phyloP scores from a whole-genome alignment of 331 rosid genomes.

The Pyracantha coccinea region DNA sequence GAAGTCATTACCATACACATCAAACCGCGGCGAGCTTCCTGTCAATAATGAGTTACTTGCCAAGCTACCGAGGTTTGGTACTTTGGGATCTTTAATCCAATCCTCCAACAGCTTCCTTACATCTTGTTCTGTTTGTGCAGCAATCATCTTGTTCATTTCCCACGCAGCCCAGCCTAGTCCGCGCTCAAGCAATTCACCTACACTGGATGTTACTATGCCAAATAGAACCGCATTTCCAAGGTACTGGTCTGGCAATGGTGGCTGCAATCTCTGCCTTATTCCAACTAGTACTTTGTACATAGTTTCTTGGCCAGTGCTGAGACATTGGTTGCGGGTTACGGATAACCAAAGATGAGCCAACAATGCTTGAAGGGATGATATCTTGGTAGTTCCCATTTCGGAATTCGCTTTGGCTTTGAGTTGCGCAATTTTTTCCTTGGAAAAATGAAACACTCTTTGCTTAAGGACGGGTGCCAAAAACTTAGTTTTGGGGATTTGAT shows the following conservation, averaged over 20 bases:
- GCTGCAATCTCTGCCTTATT: conserved; percentile 1
- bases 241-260: conserved; percentile 9
- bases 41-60: background rate
- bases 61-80: background rate
- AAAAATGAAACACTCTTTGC: conserved; percentile 15
- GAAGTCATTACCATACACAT: conserved; percentile 11
- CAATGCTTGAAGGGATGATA: conserved; percentile 22
- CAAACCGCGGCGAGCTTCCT: conserved; percentile 13
- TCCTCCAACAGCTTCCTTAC: background rate
- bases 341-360: conserved; percentile 23
- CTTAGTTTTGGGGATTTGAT: background rate
- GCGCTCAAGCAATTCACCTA: background rate
- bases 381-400: background rate
- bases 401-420: conserved; percentile 21
- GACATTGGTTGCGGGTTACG: background rate
- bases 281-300: background rate
- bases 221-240: conserved; percentile 5
- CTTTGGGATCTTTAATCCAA: background rate
- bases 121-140: background rate
- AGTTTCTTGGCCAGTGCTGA: background rate
- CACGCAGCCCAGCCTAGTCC: conserved; percentile 1
- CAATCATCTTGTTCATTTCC: background rate
- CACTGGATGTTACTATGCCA: background rate
- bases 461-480: background rate
- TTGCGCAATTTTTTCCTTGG: conserved; percentile 2